A percentile compares a stretch with the other conserved stretches of the same genome.
Evolutionary conservation across 176 grass and related monocot species (phyloP).

Genomic region (Elaeis guineensis): DNA sequence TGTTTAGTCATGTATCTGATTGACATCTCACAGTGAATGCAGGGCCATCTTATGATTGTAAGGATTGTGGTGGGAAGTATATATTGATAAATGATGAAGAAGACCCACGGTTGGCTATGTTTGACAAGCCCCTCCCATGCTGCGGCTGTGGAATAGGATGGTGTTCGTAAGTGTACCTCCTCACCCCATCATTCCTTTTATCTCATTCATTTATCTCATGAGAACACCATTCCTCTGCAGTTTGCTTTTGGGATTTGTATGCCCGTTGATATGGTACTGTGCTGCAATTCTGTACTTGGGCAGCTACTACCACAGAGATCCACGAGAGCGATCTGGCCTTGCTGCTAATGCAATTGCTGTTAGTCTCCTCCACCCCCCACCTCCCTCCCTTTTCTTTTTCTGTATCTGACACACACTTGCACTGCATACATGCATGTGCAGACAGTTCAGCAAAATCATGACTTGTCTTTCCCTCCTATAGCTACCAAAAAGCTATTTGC

Average conservation of each 20-base stretch:
- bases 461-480: too few relatives aligned
- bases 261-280: slow-evolving; percentile 76
- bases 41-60: slow-evolving; percentile 45
- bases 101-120: slow-evolving; percentile 68
- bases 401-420: too few relatives aligned
- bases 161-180: slow-evolving; percentile 65
- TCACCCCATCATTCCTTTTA: neutral
- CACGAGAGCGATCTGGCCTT: slow-evolving; percentile 85
- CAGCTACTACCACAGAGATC: slow-evolving; percentile 82
- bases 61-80: slow-evolving; percentile 58
- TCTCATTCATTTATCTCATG: neutral
- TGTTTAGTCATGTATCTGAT: too few relatives aligned
- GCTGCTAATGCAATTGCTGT: slow-evolving; percentile 76
- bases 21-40: neutral
- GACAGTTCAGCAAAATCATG: too few relatives aligned
- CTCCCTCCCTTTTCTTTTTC: neutral
- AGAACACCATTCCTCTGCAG: slow-evolving; percentile 26
- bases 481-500: too few relatives aligned
- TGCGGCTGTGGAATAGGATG: slow-evolving; percentile 96
- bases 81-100: slow-evolving; percentile 68
- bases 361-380: slow-evolving; percentile 17
- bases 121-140: slow-evolving; percentile 73
- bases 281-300: slow-evolving; percentile 59
- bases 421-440: too few relatives aligned
- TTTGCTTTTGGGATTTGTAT: slow-evolving; percentile 93